Base-by-base conservation (phyloP, 371 early-diverging fungal genomes). In the Amoeboaphelidium protococcarum region DNA sequence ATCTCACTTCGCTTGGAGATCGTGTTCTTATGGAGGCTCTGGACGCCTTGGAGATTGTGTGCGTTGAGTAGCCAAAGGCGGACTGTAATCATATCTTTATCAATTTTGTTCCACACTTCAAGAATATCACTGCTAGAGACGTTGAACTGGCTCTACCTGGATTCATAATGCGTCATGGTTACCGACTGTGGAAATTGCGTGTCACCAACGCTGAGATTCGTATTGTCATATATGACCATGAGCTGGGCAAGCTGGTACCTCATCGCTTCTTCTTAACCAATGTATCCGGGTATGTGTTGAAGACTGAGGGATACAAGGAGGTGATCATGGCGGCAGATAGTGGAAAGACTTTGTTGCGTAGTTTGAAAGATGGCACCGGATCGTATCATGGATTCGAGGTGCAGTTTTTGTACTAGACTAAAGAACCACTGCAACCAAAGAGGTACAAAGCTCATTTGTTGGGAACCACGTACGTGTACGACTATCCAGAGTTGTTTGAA, bases 71-170 rank as follows among this genome's bases (percentile, higher is more conserved):
- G 63, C 82, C 84, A 59, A 88, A 88, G 68, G 82, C 81, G 23
- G 92, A 92, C 64, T 87, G 91, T 70, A 92, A 92, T 69, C 96
- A 95, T 53, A 58, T 95, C 64, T 90, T 90, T 59, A 80, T 95
- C 65, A 86, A 86, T 76, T 90, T 90, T 54, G 75, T 92, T 57
- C 92, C 94, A 10, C 82, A 80, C 20, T 91, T 91, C 71, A 22
- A 49, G 3, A 73, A 80, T 52, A 62, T 92, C 52, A 83, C 83
- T 53, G 64, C 77, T 2, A 68, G 75, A 51, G 76, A 81, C 48
- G 82, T 87, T 45, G 85, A 83, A 55, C 58, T 66, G 42, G 82
- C 82, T 19, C 65, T 91, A 51, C 74, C 75, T 58, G 82, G 78
- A 37, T 82, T 91, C 62, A 73, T 92, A 25, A 80, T 82, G 51